These are phyloP conservation scores for Phytophthora pinifolia DNA, from an alignment of 352 stramenopile species.

Conservation along the genomic window DNA sequence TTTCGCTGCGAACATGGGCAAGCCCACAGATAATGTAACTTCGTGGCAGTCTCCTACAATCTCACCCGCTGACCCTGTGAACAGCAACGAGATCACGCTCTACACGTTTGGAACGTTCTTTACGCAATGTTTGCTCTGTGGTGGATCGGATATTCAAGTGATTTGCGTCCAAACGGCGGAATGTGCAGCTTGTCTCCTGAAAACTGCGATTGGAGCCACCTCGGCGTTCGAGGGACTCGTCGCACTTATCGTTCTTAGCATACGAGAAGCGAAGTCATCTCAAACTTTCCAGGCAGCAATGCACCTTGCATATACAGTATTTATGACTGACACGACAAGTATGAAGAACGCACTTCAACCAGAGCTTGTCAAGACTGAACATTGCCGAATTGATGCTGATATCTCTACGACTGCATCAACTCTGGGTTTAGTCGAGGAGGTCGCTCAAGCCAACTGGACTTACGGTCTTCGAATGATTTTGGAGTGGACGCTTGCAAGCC, in stretches of 20 bases:
- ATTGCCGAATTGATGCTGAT: background rate
- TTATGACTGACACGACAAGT: constrained; percentile 16
- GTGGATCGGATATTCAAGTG: constrained; percentile 24
- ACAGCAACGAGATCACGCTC: constrained; percentile 26
- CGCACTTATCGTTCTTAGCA: constrained; percentile 32
- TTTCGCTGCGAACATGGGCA: constrained; percentile 5
- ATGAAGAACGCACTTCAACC: background rate
- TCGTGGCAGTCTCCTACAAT: constrained; percentile 24
- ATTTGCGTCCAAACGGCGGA: constrained; percentile 36
- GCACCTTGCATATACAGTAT: constrained; percentile 45
- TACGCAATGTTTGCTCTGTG: constrained; percentile 39
- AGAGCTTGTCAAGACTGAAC: background rate
- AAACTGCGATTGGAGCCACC: constrained; percentile 17
- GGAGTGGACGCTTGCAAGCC: constrained; percentile 25
- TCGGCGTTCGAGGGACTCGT: constrained; percentile 47
- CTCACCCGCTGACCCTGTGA: constrained; percentile 23
- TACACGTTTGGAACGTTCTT: constrained; percentile 64
- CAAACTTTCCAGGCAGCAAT: constrained; percentile 41
- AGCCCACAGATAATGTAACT: background rate
- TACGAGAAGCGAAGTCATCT: constrained; percentile 26
- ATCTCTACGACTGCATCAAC: background rate
- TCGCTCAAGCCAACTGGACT: constrained; percentile 22
- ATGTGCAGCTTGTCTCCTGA: constrained; percentile 27
- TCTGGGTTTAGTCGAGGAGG: constrained; percentile 19
- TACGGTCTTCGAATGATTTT: constrained; percentile 33